Evolutionary conservation across 768 basidiomycete genomes (phyloP), one percentile per base, ranked within the genome.

Genomic region (Neoboletus brunneissimus): DNA sequence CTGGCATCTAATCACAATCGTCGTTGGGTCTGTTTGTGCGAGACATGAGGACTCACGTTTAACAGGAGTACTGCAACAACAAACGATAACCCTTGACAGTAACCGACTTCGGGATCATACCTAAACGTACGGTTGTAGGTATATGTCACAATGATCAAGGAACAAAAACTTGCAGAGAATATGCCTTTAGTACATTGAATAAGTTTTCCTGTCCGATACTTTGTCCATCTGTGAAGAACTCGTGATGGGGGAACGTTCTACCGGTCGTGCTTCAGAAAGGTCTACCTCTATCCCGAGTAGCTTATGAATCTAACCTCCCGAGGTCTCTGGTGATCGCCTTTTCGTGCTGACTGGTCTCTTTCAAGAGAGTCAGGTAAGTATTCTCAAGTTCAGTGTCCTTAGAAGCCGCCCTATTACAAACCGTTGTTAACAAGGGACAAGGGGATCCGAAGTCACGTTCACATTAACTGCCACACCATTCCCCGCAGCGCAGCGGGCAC

Each of bases 401-500:
- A 0, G 95, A 94, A 13, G 94, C 94, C 38, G 92, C 89, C 89
- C 91, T 94, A 57, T 64, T 56, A 54, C 32, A 61, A 63, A 42
- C 32, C 44, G 47, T 48, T 43, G 65, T 63, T 22, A 62, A 52
- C 49, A 57, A 47, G n/a, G 44, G 35, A 44, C 50, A 54, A 38
- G 40, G 18, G 46, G n/a, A 53, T 56, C 35, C 25, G 4, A 55
- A 46, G 50, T 51, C 40, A 61, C 51, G 67, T 67, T 63, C 76
- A 91, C 94, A 96, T 97, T 69, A 96, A 79, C 69, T 97, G 94
- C 92, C 91, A 98, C 78, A 96, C 85, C 87, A 98, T 96, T 47
- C 94, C 94, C 49, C 94, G 84, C 46, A 95, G 74, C 2, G 92
- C 85, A 42, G 83, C 77, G 15, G 97, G 97, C 40, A 99, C 93